Evolutionary conservation across 768 basidiomycete genomes (phyloP).

Genomic region (Xanthoconium stramineum): DNA sequence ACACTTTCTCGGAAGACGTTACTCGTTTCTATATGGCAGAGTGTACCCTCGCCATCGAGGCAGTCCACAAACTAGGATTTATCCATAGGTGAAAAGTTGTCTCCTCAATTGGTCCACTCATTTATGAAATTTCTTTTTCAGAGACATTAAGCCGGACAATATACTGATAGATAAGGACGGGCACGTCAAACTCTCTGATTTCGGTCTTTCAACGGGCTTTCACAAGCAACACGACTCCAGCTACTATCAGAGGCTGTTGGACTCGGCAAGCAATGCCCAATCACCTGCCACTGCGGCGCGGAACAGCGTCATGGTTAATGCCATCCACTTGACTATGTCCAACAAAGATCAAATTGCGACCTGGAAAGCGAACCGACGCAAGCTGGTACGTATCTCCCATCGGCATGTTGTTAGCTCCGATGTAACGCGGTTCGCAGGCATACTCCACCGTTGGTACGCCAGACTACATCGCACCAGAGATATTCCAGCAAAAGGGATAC

Average conservation of each 20-base stretch:
- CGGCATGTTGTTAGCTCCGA: background rate
- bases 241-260: slow-evolving; percentile 89
- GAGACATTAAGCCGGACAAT: slow-evolving; percentile 99
- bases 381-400: slow-evolving; percentile 60
- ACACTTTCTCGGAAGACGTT: slow-evolving; percentile 97
- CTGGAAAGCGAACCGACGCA: slow-evolving; percentile 98
- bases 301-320: slow-evolving; percentile 97
- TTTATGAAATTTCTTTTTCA: slow-evolving; percentile 29
- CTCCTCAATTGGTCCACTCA: background rate
- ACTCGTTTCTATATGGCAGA: slow-evolving; percentile 99
- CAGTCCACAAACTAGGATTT: slow-evolving; percentile 95
- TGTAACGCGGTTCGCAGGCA: slow-evolving; percentile 48
- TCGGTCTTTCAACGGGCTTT: slow-evolving; percentile 98
- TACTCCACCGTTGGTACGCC: slow-evolving; percentile 98
- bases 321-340: slow-evolving; percentile 94
- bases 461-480: slow-evolving; percentile 96
- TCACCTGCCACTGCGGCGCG: slow-evolving; percentile 50
- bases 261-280: slow-evolving; percentile 50
- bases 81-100: slow-evolving; percentile 75
- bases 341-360: slow-evolving; percentile 93
- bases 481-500: slow-evolving; percentile 96
- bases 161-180: slow-evolving; percentile 89
- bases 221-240: slow-evolving; percentile 96
- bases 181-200: slow-evolving; percentile 97
- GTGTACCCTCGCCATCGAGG: slow-evolving; percentile 95